Conservation (phyloP, 345 rosid species). For the Acer negundo region DNA sequence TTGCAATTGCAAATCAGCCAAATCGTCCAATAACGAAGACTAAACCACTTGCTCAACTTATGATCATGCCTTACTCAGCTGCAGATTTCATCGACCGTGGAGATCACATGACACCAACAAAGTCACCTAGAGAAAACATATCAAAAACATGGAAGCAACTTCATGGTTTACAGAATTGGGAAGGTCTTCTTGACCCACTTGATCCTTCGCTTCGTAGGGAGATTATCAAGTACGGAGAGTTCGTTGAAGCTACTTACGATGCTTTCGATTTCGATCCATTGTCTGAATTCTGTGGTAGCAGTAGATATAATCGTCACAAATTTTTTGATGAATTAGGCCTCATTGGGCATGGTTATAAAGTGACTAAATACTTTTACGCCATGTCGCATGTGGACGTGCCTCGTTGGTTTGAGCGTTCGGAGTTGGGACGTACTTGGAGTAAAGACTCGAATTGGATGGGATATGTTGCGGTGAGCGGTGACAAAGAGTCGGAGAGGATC, state of each 20-base stretch:
- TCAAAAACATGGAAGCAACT: slow-evolving; percentile 49
- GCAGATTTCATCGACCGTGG: slow-evolving; percentile 55
- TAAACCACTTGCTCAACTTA: slow-evolving; percentile 43
- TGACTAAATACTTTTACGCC: slow-evolving; percentile 54
- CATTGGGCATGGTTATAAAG: slow-evolving; percentile 51
- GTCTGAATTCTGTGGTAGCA: slow-evolving; percentile 63
- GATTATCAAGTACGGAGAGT: slow-evolving; percentile 60
- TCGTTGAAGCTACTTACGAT: slow-evolving; percentile 55
- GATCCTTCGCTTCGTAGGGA: slow-evolving; percentile 60
- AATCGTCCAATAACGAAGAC: slow-evolving; percentile 15
- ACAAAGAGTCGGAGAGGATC: slow-evolving; percentile 42
- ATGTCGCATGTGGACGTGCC: slow-evolving; percentile 72
- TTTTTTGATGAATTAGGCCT: slow-evolving; percentile 55
- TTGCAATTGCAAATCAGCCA: background rate
- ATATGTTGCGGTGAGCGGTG: slow-evolving; percentile 53
- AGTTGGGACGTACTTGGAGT: slow-evolving; percentile 60
- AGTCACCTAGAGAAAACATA: slow-evolving; percentile 53
- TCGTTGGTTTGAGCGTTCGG: slow-evolving; percentile 47
- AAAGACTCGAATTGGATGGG: slow-evolving; percentile 83
- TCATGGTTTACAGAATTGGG: slow-evolving; percentile 53
- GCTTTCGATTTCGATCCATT: slow-evolving; percentile 66
- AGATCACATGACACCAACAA: slow-evolving; percentile 59
- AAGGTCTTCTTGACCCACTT: slow-evolving; percentile 51
- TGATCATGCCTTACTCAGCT: slow-evolving; percentile 44
- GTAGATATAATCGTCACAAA: slow-evolving; percentile 52